Evolutionary conservation across 2,329 filamentous ascomycete species (phyloP).

Genomic region (Trichophyton mentagrophytes): DNA sequence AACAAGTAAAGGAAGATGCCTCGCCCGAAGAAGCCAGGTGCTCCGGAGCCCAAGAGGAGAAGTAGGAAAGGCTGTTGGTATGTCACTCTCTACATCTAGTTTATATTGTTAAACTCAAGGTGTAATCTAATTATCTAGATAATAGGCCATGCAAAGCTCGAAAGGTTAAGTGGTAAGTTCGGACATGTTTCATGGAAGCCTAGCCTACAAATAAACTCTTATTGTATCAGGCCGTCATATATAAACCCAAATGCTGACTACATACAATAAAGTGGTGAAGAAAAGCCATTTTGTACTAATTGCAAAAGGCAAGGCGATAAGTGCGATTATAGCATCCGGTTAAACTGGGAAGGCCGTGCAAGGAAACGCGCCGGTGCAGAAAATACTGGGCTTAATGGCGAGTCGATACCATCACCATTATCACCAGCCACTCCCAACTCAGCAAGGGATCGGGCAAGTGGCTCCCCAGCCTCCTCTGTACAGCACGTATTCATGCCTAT

Average conservation of each 20-base stretch:
- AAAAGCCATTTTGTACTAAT: constrained; percentile 59
- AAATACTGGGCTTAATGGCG: background rate
- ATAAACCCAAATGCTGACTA: background rate
- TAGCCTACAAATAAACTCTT: background rate
- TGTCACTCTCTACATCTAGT: constrained; percentile 13
- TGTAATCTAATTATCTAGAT: background rate
- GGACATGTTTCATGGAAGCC: background rate
- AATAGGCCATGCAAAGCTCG: constrained; percentile 58
- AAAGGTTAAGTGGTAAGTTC: constrained; percentile 54
- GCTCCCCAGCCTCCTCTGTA: background rate
- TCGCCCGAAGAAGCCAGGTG: constrained; percentile 47
- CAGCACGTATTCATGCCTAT: background rate
- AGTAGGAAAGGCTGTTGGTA: constrained; percentile 54
- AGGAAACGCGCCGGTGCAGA: constrained; percentile 6
- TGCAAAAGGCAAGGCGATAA: constrained; percentile 58
- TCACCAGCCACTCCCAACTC: background rate
- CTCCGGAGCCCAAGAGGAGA: constrained; percentile 47
- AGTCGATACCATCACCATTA: background rate
- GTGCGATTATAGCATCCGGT: constrained; percentile 68
- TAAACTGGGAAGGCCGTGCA: constrained; percentile 65
- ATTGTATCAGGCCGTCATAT: background rate
- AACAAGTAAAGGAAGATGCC: constrained; percentile 36
- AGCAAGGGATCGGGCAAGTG: background rate
- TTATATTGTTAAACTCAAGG: constrained; percentile 1
- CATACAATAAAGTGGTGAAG: constrained; percentile 47